Base-by-base conservation (phyloP, 2,329 filamentous ascomycete genomes). In the Cytospora schulzeri region DNA sequence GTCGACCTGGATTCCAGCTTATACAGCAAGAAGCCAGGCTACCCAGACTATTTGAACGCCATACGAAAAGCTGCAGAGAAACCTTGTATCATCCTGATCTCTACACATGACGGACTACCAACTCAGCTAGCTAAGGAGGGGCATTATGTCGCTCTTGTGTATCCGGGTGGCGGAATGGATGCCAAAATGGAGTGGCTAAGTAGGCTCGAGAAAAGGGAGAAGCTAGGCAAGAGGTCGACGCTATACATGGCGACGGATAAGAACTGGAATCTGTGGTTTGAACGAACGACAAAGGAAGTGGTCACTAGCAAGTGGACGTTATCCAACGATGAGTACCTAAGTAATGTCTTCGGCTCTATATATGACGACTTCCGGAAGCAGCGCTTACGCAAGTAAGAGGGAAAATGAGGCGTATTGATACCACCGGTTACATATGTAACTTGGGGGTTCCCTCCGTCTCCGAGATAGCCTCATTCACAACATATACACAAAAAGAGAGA, bases 1-100 rank as follows among this genome's bases (percentile, higher is more conserved):
- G 12, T 63, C 14, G 64, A 66, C 19, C 11, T 66, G 15, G 64
- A 66, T 57, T 66, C 64, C 24, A 64, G 64, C 52, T 28, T 38
- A 0, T 66, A 64, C 45, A 63, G 60, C 52, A 55, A 57, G 17
- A 55, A 54, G 19, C 59, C 59, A 12, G 41, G 35, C 1, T 66
- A 64, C 15, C 64, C 64, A 19, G 45, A 66, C n/a, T 66, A 66
- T 4, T 9, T 64, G 11, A 31, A n/a, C 2, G 60, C 33, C 2
- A 60, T 66, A n/a, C 60, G 57, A 24, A 51, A 48, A 12, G 29
- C 38, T 19, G 64, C 64, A 57, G 61, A 64, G 35, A 54, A 33
- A 52, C 29, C 15, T 0, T 63, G 64, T n/a, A 22, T 60, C 14
- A 50, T 66, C 19, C 24, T 66, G 3, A 29, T 66, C 41, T 53